Conservation (phyloP, 768 basidiomycete genomes). For the Agaricus sinodeliciosus region DNA sequence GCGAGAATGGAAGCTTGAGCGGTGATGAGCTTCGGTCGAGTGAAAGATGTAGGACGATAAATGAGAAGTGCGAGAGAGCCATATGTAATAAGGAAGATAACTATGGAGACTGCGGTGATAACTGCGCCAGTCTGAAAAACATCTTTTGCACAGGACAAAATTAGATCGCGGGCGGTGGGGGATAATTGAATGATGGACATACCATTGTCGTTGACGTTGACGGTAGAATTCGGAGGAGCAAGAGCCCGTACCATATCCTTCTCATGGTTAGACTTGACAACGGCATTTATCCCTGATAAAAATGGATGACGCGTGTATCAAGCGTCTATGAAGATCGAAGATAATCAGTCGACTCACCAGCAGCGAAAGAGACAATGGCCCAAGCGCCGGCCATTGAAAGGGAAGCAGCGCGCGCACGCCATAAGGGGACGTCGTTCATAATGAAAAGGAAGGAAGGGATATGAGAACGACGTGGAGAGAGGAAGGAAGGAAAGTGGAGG, state of each 20-base stretch:
- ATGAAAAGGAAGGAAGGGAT: neutral
- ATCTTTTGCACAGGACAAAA: constrained; percentile 11
- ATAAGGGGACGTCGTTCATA: constrained; percentile 14
- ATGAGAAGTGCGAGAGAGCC: constrained; percentile 13
- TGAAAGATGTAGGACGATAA: constrained; percentile 11
- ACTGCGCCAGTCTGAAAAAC: constrained; percentile 16
- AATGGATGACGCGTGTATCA: neutral
- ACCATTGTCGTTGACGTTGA: constrained; percentile 18
- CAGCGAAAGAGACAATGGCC: constrained; percentile 17
- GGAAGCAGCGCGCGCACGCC: constrained; percentile 17
- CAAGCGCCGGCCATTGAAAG: constrained; percentile 26
- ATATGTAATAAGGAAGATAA: constrained; percentile 15
- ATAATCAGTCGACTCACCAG: constrained; percentile 11
- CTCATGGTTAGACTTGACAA: constrained; percentile 18
- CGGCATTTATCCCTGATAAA: constrained; percentile 17
- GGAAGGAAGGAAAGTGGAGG: neutral
- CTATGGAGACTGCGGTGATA: constrained; percentile 13
- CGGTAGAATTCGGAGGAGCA: constrained; percentile 12
- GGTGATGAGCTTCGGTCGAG: constrained; percentile 16
- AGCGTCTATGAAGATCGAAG: neutral
- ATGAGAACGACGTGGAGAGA: neutral
- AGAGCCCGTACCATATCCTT: constrained; percentile 13
- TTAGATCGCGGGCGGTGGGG: neutral
- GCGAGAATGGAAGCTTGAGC: constrained; percentile 28
- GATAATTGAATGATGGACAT: neutral